Conservation (phyloP, 1,284 basidiomycete genomes). For the Trametes sp. region DNA sequence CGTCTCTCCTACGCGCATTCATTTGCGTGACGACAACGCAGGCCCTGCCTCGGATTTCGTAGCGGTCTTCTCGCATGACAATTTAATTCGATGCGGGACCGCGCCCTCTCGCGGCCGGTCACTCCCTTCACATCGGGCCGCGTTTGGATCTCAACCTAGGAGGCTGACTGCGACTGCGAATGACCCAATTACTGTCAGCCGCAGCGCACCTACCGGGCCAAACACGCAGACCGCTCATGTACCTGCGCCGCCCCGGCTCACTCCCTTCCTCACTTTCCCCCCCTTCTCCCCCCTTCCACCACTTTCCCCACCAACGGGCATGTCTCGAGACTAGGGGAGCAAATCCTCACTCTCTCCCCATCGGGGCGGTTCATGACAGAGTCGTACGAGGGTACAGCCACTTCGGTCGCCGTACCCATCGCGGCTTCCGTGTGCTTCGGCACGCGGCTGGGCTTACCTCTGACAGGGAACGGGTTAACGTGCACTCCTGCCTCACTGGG, state of each 20-base stretch:
- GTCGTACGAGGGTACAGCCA: conserved; percentile 14
- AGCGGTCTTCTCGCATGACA: no score
- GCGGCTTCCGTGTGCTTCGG: conserved; percentile 15
- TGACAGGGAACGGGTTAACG: background rate
- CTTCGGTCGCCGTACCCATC: conserved; percentile 6
- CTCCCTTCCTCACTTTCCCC: background rate
- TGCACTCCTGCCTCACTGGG: no score
- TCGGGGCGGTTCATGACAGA: background rate
- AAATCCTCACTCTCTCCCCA: no score
- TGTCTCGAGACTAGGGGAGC: no score
- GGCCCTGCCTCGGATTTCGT: no score
- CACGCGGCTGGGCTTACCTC: conserved; percentile 16
- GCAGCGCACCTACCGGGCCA: background rate
- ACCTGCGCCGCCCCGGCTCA: background rate
- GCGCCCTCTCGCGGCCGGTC: no score
- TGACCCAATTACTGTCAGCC: background rate
- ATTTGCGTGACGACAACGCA: no score
- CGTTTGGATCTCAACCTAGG: no score
- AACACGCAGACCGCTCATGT: background rate
- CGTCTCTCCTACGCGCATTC: no score
- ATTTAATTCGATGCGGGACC: no score
- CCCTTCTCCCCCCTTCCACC: background rate
- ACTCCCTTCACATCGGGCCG: no score
- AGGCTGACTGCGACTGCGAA: no score
- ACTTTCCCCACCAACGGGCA: background rate